Evolutionary conservation across 768 basidiomycete genomes (phyloP).

Genomic region (Termitomyces sp.): DNA sequence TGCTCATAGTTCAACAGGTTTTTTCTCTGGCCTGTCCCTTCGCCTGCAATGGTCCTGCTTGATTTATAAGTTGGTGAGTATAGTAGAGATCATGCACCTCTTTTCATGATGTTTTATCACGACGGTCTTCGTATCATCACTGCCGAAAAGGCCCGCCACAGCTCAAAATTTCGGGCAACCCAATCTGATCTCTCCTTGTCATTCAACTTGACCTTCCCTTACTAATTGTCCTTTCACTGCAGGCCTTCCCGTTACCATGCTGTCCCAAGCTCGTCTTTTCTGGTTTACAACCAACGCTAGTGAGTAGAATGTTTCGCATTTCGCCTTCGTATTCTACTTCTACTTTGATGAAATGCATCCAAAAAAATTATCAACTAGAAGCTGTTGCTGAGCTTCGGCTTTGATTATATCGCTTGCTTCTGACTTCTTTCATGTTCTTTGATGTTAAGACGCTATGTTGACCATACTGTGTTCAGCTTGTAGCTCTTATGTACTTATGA

Average conservation of each 20-base stretch:
- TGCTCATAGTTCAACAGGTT: not conserved
- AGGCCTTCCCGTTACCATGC: not conserved
- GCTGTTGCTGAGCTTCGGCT: slow-evolving; percentile 80
- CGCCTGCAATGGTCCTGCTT: not conserved
- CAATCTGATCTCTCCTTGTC: slow-evolving; percentile 50
- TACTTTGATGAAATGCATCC: not conserved
- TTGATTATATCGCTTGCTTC: slow-evolving; percentile 45
- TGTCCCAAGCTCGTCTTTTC: not conserved
- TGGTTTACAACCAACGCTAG: not conserved
- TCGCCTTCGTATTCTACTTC: not conserved
- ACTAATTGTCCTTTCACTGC: slow-evolving; percentile 7
- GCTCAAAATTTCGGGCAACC: slow-evolving; percentile 84
- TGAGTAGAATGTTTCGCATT: not conserved
- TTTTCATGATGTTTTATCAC: slow-evolving; percentile 73
- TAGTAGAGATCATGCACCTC: not conserved
- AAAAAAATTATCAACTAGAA: slow-evolving; percentile 55
- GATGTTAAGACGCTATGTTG: slow-evolving; percentile 4
- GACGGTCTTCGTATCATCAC: slow-evolving; percentile 85
- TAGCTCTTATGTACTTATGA: not conserved
- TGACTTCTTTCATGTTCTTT: slow-evolving; percentile 23
- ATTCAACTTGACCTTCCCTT: not conserved
- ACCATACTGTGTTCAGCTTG: slow-evolving; percentile 6
- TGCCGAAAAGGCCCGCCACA: slow-evolving; percentile 95
- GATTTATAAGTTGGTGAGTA: slow-evolving; percentile 29
- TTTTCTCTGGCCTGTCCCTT: not conserved